Base-by-base conservation (phyloP, 2,329 filamentous ascomycete species). In the Stachybotrys echinatus region DNA sequence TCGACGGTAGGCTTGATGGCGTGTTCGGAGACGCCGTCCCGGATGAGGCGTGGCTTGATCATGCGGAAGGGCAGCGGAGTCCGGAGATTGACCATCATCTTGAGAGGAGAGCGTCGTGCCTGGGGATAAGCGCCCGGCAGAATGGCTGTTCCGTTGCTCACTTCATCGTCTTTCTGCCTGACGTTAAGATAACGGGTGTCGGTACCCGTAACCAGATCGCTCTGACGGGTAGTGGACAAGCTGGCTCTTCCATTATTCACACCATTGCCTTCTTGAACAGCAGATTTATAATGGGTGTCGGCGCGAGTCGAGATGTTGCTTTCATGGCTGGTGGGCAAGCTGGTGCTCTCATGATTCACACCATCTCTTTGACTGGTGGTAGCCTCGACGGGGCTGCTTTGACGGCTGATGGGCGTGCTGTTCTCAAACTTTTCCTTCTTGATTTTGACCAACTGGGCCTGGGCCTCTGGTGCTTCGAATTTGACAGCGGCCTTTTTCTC, bases 11-110 rank as follows among this genome's bases (percentile, higher is more conserved):
- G 53, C 43, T 61, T 62, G 46, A 59, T 57, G 2, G 60, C 55
- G 23, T 61, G 53, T 18, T 61, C 57, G 22, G 60, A 57, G 23
- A 56, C 53, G 12, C 54, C 51, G 43, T 62, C 57, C 23, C 58
- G 56, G 31, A 61, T 50, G 8, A 55, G 20, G 12, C 45, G n/a
- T 27, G 57, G 57, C 42, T 56, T 56, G 31, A 54, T 45, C 27
- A 53, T 50, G 42, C 50, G 47, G 2, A 46, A 46, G 14, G 44
- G 44, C n/a, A 7, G 22, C 18, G 44, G 44, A 12, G 44, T 46
- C 7, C 44, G 44, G 12, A 46, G 44, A 20, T 46, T 46, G 44
- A 18, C 44, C 19, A 46, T 34, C 5, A 14, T n/a, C n/a, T n/a
- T n/a, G n/a, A n/a, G n/a, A n/a, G n/a, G n/a, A n/a, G n/a, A n/a